Conservation (phyloP, 2,329 filamentous ascomycete species). For the Fonsecaea multimorphosa region DNA sequence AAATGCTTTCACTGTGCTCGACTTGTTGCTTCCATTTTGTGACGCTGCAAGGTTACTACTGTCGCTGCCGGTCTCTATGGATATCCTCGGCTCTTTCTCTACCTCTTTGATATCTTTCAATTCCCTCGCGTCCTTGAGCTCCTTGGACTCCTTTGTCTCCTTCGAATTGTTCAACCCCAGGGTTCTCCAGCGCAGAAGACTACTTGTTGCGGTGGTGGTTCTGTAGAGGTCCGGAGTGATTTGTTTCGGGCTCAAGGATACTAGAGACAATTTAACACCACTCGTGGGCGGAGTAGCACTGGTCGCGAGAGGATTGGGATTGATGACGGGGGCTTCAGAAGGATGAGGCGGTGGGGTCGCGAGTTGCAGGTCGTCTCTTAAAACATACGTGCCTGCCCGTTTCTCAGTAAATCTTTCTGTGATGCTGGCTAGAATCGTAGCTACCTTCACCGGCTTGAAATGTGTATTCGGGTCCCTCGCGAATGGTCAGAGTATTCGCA, state of each 20-base stretch:
- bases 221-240: constrained; percentile 56
- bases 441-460: constrained; percentile 88
- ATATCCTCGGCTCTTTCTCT: constrained; percentile 65
- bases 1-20: constrained; percentile 67
- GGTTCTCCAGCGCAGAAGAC: constrained; percentile 40
- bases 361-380: constrained; percentile 89
- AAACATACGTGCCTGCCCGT: constrained; percentile 76
- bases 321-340: constrained; percentile 84
- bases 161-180: constrained; percentile 37
- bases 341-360: constrained; percentile 95
- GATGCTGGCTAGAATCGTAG: constrained; percentile 7
- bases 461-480: constrained; percentile 81
- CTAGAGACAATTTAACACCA: constrained; percentile 82
- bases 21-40: constrained; percentile 47
- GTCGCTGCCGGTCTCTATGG: constrained; percentile 65
- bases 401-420: neutral
- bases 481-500: constrained; percentile 84
- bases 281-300: constrained; percentile 80
- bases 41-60: constrained; percentile 54
- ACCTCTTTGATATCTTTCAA: constrained; percentile 64
- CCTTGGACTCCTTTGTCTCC: constrained; percentile 43
- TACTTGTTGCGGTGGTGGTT: constrained; percentile 59
- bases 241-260: constrained; percentile 70
- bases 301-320: constrained; percentile 89
- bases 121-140: constrained; percentile 54